Conservation (phyloP, 495 filamentous ascomycete genomes). For the Xylaria cubensis region DNA sequence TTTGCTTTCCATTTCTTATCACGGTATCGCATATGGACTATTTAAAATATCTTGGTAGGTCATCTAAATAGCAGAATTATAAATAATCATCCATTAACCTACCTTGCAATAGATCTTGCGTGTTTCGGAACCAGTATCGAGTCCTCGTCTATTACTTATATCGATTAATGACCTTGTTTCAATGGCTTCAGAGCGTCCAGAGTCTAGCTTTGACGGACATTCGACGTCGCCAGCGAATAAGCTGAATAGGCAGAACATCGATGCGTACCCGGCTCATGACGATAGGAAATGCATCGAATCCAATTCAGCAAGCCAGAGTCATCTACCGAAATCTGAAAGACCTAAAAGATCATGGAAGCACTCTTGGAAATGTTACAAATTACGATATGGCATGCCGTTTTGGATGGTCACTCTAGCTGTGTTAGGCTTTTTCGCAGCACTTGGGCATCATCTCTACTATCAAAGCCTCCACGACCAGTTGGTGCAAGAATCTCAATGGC, state of each 20-base stretch:
- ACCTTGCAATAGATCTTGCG: neutral
- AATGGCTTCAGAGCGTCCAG: neutral
- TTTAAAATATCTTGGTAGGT: neutral
- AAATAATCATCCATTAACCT: neutral
- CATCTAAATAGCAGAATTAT: neutral
- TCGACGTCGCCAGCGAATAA: neutral
- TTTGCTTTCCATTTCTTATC: neutral
- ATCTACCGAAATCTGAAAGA: neutral
- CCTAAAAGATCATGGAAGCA: neutral
- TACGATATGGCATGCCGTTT: neutral
- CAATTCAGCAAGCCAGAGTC: neutral
- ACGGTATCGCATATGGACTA: neutral
- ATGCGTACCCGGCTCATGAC: neutral
- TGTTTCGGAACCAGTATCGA: neutral
- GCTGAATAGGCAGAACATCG: neutral
- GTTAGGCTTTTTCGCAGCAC: neutral
- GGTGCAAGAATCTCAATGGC: slow-evolving; percentile 13
- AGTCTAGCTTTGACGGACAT: neutral
- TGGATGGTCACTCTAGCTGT: neutral
- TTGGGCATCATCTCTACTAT: slow-evolving; percentile 22
- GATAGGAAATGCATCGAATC: neutral
- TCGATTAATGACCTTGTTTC: neutral
- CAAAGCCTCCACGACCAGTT: neutral
- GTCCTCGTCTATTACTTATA: neutral
- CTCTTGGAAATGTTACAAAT: neutral